phyloP scores from a whole-genome alignment of 345 rosid species.

The Populus tremula region DNA sequence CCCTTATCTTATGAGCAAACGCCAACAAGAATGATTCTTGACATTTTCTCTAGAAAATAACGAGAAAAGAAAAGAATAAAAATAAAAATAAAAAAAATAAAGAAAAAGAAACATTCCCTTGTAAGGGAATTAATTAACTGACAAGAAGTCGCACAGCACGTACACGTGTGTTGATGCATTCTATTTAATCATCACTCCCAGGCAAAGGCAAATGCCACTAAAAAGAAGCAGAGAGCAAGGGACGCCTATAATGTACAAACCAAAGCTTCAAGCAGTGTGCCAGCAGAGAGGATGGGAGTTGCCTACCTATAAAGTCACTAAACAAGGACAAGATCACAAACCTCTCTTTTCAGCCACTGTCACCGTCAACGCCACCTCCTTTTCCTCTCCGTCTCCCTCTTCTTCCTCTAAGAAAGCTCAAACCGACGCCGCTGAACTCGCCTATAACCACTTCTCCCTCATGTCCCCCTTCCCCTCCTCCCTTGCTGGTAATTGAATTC shows the following conservation, averaged over 20 bases:
- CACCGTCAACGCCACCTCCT: conserved; percentile 24
- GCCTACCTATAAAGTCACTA: conserved; percentile 26
- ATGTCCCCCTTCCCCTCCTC: background rate
- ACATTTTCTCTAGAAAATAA: too few relatives aligned
- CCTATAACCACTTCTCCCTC: conserved; percentile 25
- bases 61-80: too few relatives aligned
- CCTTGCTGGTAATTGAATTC: background rate
- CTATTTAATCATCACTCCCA: too few relatives aligned
- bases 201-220: too few relatives aligned
- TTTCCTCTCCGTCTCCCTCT: conserved; percentile 11
- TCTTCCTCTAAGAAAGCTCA: conserved; percentile 42
- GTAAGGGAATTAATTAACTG: too few relatives aligned
- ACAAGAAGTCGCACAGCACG: too few relatives aligned
- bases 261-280: conserved; percentile 40
- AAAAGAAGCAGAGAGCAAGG: too few relatives aligned
- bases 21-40: too few relatives aligned
- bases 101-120: too few relatives aligned
- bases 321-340: conserved; percentile 37
- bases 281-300: conserved; percentile 30
- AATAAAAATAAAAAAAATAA: too few relatives aligned
- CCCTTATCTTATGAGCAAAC: too few relatives aligned
- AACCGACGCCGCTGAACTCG: conserved; percentile 42
- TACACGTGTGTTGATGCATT: too few relatives aligned
- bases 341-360: conserved; percentile 41
- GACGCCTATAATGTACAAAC: conserved; percentile 28